Percentiles rank a stretch among this genome's conserved stretches.
These are phyloP conservation scores for Rosa chinensis DNA, from an alignment of 306 rosid genomes.

Conservation along the genomic window DNA sequence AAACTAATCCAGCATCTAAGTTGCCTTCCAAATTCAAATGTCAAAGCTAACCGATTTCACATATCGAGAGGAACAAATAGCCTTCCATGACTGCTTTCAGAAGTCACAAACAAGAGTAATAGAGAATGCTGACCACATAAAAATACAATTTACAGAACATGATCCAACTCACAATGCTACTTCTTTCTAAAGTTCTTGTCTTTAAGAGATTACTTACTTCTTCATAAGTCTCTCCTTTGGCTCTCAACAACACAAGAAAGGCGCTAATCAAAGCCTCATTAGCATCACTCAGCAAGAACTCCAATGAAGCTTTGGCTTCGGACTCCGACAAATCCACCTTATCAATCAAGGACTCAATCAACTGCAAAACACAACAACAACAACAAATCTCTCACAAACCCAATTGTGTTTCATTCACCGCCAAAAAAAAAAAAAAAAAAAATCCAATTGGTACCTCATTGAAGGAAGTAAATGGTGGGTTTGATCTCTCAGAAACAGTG, in stretches of 20 bases:
- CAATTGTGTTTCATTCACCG: background rate
- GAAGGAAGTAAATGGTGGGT: conserved; percentile 22
- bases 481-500: conserved; percentile 4
- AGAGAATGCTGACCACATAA: background rate
- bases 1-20: background rate
- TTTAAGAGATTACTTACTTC: conserved; percentile 47
- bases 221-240: conserved; percentile 90
- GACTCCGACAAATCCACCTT: conserved; percentile 63
- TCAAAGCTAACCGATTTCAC: background rate
- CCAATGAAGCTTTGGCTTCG: conserved; percentile 68
- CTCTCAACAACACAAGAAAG: conserved; percentile 76
- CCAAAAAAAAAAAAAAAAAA: background rate
- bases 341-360: conserved; percentile 67
- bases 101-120: background rate
- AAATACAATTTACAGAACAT: background rate
- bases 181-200: background rate
- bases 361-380: conserved; percentile 33
- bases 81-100: background rate
- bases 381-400: conserved; percentile 18
- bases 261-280: conserved; percentile 87
- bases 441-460: conserved; percentile 35
- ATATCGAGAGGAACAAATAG: background rate
- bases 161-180: background rate
- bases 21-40: background rate
- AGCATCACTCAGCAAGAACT: conserved; percentile 58